Percentiles rank a stretch among this genome's conserved stretches.
Conservation (phyloP, 2,329 filamentous ascomycete genomes). For the Colletotrichum incanum region DNA sequence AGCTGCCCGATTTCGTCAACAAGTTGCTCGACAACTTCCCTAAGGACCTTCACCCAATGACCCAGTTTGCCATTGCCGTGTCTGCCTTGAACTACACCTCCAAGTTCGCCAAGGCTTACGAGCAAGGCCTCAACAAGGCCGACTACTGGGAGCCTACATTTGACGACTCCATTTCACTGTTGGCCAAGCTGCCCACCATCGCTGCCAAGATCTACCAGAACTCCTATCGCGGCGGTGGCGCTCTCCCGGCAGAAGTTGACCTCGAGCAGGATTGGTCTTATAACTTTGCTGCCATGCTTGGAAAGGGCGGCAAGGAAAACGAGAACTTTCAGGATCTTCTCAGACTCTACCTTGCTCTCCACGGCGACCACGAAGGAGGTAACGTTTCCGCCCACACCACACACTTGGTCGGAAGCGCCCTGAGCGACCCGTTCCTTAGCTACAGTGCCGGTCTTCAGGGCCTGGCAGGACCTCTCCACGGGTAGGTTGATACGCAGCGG, state of each 20-base stretch:
- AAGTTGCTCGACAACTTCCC: constrained; percentile 94
- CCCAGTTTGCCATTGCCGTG: constrained; percentile 95
- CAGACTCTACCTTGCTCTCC: constrained; percentile 93
- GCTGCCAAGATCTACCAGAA: constrained; percentile 99
- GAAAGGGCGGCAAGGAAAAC: constrained; percentile 89
- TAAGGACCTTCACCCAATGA: constrained; percentile 95
- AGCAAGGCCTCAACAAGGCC: constrained; percentile 90
- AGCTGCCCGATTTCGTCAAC: constrained; percentile 85
- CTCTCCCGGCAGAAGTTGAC: constrained; percentile 84
- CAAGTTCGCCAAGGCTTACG: constrained; percentile 94
- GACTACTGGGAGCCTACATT: constrained; percentile 99
- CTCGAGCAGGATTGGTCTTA: constrained; percentile 95
- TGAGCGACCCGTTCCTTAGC: constrained; percentile 95
- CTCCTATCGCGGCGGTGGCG: constrained; percentile 81
- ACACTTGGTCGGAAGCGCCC: constrained; percentile 93
- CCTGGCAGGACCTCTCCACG: constrained; percentile 83
- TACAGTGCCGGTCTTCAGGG: constrained; percentile 97
- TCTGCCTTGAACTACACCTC: constrained; percentile 97
- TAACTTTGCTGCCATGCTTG: constrained; percentile 97
- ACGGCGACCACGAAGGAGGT: constrained; percentile 98
- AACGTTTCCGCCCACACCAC: constrained; percentile 98
- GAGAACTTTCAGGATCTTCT: constrained; percentile 97
- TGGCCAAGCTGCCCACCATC: constrained; percentile 96
- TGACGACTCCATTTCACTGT: constrained; percentile 92
- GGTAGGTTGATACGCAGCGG: constrained; percentile 16